phyloP scores from a whole-genome alignment of 805 yeast species.

The Myxozyma mucilagina region DNA sequence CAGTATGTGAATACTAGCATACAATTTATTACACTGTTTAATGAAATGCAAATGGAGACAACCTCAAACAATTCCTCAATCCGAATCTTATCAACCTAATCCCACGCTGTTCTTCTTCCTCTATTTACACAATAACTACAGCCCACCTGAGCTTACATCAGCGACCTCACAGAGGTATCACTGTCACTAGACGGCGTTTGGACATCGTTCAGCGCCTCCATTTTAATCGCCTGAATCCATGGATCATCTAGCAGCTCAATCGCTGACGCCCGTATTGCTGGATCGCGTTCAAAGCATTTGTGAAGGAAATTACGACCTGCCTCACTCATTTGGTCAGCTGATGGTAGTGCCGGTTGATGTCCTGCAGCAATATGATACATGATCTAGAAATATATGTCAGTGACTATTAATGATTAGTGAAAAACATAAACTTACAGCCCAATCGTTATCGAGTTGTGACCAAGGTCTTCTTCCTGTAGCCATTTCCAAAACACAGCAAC shows the following conservation, averaged over 20 bases:
- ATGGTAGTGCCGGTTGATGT: slow-evolving; percentile 82
- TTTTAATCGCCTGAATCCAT: slow-evolving; percentile 57
- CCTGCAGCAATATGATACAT: slow-evolving; percentile 99
- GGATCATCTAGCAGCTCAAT: slow-evolving; percentile 83
- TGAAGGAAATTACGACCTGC: slow-evolving; percentile 71
- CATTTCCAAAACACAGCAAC: slow-evolving; percentile 96
- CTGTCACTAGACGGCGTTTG: slow-evolving; percentile 30
- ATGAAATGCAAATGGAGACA: too few species aligned
- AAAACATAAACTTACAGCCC: slow-evolving; percentile 54
- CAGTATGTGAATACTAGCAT: too few species aligned
- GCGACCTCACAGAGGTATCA: slow-evolving; percentile 11
- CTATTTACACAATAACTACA: not conserved
- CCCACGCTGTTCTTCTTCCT: not conserved
- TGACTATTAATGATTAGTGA: not conserved
- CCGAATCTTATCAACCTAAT: not conserved
- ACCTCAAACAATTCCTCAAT: not conserved
- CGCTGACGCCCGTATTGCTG: slow-evolving; percentile 77
- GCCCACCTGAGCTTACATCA: not conserved
- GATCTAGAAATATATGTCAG: slow-evolving; percentile 42
- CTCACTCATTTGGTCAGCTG: slow-evolving; percentile 70
- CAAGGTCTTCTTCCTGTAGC: slow-evolving; percentile 95
- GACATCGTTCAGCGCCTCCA: slow-evolving; percentile 18
- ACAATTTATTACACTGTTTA: too few species aligned
- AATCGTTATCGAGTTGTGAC: slow-evolving; percentile 94
- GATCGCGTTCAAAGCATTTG: slow-evolving; percentile 79